Evolutionary conservation across 2,329 filamentous ascomycete genomes (phyloP), one percentile per base, ranked within the genome.

Genomic region (Monilinia fructicola): DNA sequence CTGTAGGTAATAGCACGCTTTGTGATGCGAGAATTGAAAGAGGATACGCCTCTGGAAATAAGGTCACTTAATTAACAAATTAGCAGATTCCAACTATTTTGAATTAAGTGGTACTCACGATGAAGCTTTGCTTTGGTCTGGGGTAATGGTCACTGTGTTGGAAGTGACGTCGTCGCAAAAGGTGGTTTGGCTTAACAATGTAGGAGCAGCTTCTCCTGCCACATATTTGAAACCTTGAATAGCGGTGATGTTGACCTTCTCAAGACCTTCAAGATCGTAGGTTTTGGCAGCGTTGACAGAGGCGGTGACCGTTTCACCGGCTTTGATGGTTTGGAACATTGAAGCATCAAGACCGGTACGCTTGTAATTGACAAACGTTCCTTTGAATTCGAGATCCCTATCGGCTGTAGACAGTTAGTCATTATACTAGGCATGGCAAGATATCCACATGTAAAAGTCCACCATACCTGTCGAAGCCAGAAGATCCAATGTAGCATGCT

Each of bases 161-260:
- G 71, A 71, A 40, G 54, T 67, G 23, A 68, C 44, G 18, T 53
- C 60, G 11, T 69, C 68, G 35, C 71, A 73, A 50, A 62, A 46
- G 31, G 40, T 44, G 38, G 65, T 63, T 21, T 65, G 63, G 21
- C 56, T 67, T 38, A 69, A 64, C 1, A 66, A 26, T 7, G 67
- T 66, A 10, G 71, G 71, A 18, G 66, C 67, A 44, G 35, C 62
- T 26, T 69, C 50, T 54, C 71, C 71, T 14, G 54, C 66, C 3
- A 69, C 69, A 23, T 73, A 73, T 64, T 58, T 64, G 67, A 73
- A 73, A 21, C 70, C 71, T 65, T 73, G 71, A n/a, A 71, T 58
- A 35, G 71, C 71, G n/a, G 71, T 67, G 6, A 73, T 62, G 53
- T 69, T 28, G 12, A 69, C 70, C 6, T 61, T 69, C 21, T 64